Base-by-base conservation (phyloP, 2,329 filamentous ascomycete genomes). In the Sclerotinia minor region DNA sequence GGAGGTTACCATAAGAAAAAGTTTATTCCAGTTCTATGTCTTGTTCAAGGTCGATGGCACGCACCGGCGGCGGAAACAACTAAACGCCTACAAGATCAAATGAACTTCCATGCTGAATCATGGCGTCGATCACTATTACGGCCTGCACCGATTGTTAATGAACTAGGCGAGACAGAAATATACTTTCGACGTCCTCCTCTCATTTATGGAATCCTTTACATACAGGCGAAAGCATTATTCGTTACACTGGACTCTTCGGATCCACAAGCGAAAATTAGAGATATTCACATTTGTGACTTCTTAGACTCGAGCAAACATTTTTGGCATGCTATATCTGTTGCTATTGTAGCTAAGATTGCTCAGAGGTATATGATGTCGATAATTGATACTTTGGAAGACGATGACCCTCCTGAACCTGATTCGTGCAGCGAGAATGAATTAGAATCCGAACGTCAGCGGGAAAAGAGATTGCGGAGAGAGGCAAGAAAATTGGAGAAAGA, bases 261-360 rank as follows among this genome's bases (percentile, higher is more conserved):
- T 32, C 69, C 68, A 2, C 66, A 74, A 19, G 71, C 73, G n/a
- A 69, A 66, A 32, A 58, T 74, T 5, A 73, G 70, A 44, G 72
- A 73, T 35, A 68, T 79, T n/a, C 64, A 65, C 2, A 59, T 75
- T 35, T 75, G 77, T 54, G 73, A 78, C 59, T 76, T 77, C 32
- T 69, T 67, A 1, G 71, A 76, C 2, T 68, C 70, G 24, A 53
- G 67, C n/a, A 74, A 72, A 68, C 74, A 75, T 68, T 76, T 77
- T 17, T 79, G 77, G 77, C 76, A 78, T 67, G 77, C 74, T 9
- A 70, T 79, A 60, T 76, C 75, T 13, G 69, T 79, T 65, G 75
- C 76, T 26, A 75, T 77, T 44, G 64, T 77, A 29, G 68, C 75
- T 41, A 73, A 73, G 47, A 68, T 72, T 38, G 75, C 76, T 2